A percentile compares a stretch with the other conserved stretches of the same genome.
Evolutionary conservation across 225 moss, liverwort and hornwort species (phyloP).

Genomic region (Straminergon stramineum): DNA sequence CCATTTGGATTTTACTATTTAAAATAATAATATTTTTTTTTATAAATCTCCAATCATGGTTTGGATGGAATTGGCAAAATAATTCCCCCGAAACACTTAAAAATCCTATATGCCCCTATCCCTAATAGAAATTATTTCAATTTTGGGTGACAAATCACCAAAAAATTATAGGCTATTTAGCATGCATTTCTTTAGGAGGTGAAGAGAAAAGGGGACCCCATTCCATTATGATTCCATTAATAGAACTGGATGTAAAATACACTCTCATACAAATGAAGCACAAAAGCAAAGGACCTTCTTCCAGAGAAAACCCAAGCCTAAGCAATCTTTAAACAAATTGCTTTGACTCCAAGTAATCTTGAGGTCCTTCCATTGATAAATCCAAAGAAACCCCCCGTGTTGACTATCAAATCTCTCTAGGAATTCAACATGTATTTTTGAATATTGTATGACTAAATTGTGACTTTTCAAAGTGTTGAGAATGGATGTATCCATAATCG

Average conservation of each 20-base stretch:
- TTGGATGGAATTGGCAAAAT: background rate
- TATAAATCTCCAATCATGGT: accelerated
- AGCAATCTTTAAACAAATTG: accelerated
- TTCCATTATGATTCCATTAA: background rate
- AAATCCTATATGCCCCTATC: accelerated
- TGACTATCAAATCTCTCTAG: background rate
- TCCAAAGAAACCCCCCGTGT: accelerated
- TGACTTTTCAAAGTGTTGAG: background rate
- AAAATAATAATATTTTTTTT: no score
- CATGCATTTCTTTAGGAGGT: background rate
- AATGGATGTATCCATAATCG: accelerated
- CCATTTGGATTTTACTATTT: background rate
- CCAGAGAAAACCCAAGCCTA: background rate
- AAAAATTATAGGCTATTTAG: accelerated
- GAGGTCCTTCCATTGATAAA: background rate
- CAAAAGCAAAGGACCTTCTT: background rate
- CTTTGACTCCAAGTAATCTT: background rate
- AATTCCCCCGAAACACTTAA: accelerated
- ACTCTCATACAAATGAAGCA: background rate
- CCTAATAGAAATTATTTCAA: accelerated
- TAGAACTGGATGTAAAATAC: background rate
- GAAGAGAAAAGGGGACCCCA: background rate
- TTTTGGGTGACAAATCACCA: background rate
- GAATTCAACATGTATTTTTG: background rate
- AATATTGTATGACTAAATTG: background rate